Conservation (phyloP, 306 rosid species). For the Medicago lupulina region DNA sequence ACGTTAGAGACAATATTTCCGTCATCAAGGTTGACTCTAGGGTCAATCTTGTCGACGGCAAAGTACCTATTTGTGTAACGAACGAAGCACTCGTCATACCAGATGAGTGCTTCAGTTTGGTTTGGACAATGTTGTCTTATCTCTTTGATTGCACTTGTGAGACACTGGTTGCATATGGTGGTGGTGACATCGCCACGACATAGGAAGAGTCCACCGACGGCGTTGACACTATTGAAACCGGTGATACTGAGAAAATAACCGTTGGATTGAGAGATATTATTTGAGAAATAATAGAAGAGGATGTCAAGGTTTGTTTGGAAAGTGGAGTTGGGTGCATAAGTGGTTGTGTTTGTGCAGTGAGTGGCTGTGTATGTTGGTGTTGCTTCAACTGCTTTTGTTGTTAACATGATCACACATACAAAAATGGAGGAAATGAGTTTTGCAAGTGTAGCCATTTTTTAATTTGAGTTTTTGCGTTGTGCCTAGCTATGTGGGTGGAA, state of each 20-base stretch:
- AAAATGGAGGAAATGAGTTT: not conserved
- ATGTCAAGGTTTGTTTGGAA: not conserved
- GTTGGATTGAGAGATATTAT: conserved; percentile 14
- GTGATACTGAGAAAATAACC: not conserved
- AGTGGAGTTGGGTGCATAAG: not conserved
- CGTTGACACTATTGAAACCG: not conserved
- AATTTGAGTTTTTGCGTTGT: not conserved
- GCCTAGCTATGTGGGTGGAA: not conserved
- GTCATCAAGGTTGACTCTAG: not conserved
- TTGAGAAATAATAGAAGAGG: not conserved
- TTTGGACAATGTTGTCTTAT: not conserved
- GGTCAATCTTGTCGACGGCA: not conserved
- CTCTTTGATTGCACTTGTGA: not conserved
- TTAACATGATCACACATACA: not conserved
- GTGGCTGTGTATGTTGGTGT: not conserved
- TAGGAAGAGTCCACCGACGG: not conserved
- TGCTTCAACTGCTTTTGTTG: not conserved
- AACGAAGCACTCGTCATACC: not conserved
- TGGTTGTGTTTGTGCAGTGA: conserved; percentile 12
- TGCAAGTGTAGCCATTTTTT: not conserved
- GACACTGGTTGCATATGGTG: not conserved
- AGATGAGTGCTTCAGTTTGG: not conserved
- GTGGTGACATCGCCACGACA: conserved; percentile 14
- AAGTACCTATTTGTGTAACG: not conserved
- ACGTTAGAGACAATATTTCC: not conserved